phyloP scores from a whole-genome alignment of 768 basidiomycete genomes.

The Multifurca ochricompacta region DNA sequence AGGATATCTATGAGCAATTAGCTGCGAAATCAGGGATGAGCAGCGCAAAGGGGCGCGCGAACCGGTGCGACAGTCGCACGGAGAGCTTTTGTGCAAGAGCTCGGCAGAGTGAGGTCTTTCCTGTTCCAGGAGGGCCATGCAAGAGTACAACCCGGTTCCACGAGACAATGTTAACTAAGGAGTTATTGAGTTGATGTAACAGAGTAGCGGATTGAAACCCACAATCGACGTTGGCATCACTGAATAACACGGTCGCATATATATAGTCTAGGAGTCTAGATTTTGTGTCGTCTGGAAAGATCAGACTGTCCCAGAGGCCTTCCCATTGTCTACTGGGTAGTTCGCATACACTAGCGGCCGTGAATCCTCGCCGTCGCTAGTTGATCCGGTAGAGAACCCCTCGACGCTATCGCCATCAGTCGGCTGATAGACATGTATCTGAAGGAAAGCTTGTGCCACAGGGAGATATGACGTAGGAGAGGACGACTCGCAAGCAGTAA shows the following conservation, averaged over 20 bases:
- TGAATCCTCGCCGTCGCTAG: constrained; percentile 65
- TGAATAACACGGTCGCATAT: constrained; percentile 87
- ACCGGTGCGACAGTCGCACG: constrained; percentile 83
- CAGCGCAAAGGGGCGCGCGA: constrained; percentile 16
- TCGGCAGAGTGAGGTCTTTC: constrained; percentile 91
- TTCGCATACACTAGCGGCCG: constrained; percentile 85
- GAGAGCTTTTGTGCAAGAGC: constrained; percentile 94
- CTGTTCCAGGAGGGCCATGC: constrained; percentile 96
- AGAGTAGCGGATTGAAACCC: constrained; percentile 23
- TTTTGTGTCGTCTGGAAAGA: constrained; percentile 82
- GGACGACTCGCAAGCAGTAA: constrained; percentile 63
- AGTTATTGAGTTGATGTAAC: constrained; percentile 4
- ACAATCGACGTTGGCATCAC: constrained; percentile 84
- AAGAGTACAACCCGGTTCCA: constrained; percentile 95
- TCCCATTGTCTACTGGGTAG: constrained; percentile 80
- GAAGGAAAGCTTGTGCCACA: constrained; percentile 52
- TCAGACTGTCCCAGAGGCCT: constrained; percentile 87
- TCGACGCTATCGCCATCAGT: constrained; percentile 58
- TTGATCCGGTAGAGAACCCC: constrained; percentile 54
- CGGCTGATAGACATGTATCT: constrained; percentile 87
- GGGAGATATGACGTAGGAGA: constrained; percentile 44
- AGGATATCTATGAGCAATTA: constrained; percentile 51
- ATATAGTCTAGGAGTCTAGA: constrained; percentile 87
- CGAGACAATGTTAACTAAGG: constrained; percentile 78
- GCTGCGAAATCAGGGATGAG: neutral